Percentiles rank a stretch among this genome's conserved stretches.
Conservation (phyloP, 2,329 filamentous ascomycete species). For the Fusarium fracticaudum region DNA sequence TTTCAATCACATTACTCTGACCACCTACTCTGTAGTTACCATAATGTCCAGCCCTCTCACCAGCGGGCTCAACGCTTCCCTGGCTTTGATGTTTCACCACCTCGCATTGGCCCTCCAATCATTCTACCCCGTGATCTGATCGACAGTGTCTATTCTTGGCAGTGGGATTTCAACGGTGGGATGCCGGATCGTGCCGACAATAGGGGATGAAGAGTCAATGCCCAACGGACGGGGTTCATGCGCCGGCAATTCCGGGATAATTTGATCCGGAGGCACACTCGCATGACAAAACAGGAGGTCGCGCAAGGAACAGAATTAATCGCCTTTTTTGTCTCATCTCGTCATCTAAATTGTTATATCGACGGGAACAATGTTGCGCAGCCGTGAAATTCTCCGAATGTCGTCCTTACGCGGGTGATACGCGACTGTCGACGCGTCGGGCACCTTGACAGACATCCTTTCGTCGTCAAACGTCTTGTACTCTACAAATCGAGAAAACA, state of each 20-base stretch:
- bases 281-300: neutral
- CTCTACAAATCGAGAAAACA: neutral
- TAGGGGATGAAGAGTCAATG: neutral
- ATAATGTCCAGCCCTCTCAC: neutral
- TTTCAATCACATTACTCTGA: neutral
- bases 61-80: neutral
- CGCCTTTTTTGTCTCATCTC: neutral
- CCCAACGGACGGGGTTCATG: neutral
- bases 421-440: neutral
- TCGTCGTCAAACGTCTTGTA: neutral
- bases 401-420: neutral
- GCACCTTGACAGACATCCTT: fast-evolving
- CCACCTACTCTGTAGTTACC: neutral
- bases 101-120: neutral
- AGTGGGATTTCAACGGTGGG: neutral
- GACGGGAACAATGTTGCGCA: neutral
- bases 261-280: neutral
- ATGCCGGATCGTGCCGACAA: neutral
- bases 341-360: neutral
- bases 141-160: neutral
- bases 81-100: neutral
- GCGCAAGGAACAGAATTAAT: neutral
- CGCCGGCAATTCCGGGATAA: neutral
- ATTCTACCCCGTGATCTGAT: neutral
- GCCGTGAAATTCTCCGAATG: neutral